These are phyloP conservation scores for Corylus americana DNA, from an alignment of 306 rosid genomes.

Conservation along the genomic window DNA sequence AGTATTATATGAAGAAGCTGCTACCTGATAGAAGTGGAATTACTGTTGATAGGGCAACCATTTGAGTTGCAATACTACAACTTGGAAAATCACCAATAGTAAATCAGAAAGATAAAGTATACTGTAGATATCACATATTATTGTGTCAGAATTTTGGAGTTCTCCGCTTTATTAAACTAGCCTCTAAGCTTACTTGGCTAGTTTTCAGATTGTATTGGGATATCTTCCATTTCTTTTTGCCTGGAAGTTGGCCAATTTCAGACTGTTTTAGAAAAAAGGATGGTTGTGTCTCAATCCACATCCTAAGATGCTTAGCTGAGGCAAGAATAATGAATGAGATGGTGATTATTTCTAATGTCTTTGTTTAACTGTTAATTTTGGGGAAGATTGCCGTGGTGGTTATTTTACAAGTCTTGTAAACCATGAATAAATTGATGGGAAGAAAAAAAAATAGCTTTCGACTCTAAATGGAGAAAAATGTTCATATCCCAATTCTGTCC, in stretches of 20 bases:
- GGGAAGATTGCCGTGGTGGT: no score
- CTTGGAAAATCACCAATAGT: background rate
- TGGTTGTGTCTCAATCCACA: background rate
- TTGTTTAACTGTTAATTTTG: no score
- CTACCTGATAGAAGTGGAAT: conserved; percentile 75
- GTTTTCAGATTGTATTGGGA: background rate
- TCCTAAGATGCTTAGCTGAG: background rate
- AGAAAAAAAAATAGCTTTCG: no score
- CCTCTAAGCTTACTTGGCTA: background rate
- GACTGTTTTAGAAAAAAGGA: background rate
- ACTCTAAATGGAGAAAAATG: no score
- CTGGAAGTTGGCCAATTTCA: background rate
- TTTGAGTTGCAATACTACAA: conserved; percentile 17
- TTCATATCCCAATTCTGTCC: no score
- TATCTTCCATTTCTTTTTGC: background rate
- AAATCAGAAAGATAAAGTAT: background rate
- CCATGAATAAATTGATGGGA: no score
- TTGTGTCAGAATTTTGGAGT: background rate
- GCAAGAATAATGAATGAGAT: background rate
- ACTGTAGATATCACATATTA: background rate
- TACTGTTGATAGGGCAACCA: conserved; percentile 41
- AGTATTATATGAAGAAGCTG: conserved; percentile 86
- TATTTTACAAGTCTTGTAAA: no score
- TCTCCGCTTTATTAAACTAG: background rate
- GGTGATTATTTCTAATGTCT: background rate